Evolutionary conservation across 1,284 basidiomycete genomes (phyloP), one percentile per base, ranked within the genome.

Genomic region (Amylostereum areolatum): DNA sequence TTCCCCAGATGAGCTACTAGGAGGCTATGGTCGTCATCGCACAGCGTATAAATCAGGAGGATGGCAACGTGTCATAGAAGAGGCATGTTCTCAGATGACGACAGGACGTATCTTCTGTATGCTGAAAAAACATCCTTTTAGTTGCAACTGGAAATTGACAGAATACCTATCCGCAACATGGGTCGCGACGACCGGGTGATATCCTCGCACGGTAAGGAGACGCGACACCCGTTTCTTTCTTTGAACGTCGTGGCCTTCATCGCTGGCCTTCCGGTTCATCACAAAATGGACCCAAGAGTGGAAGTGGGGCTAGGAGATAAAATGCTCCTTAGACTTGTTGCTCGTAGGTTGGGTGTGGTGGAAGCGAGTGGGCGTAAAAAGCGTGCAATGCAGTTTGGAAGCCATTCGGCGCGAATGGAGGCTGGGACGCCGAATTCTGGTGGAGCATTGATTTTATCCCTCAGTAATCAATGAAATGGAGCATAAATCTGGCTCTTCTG

Each of bases 301-400:
- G 74, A 78, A 7, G 62, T 79, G 11, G 90, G 89, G 1, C 51
- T 81, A 1, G 96, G 95, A 1, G 97, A 99, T 63, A 99, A 99
- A 70, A 73, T 85, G 62, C 63, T 99, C 29, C 64, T 99, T 43
- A 72, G 96, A 43, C 63, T 87, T 11, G 83, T 86, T 0, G 81
- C 86, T 29, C 65, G 70, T 50, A 78, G 78, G 51, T 60, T 90
- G 12, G 92, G 92, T 0, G 69, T 96, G 39, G 62, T 74, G 2
- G 75, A 81, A 51, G 85, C 90, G 4, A 85, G 84, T 48, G 57
- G 57, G 45, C 73, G 91, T 53, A 92, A 88, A 60, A 99, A 99
- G 70, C 66, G 90, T 47, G 96, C 96, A 4, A 98, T 98, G 88
- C 96, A 99, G 64, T 99, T 99, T 71, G 96, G 96, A 3, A 92